Base-by-base conservation (phyloP, 1,284 basidiomycete genomes). In the Ceratobasidium sp. region DNA sequence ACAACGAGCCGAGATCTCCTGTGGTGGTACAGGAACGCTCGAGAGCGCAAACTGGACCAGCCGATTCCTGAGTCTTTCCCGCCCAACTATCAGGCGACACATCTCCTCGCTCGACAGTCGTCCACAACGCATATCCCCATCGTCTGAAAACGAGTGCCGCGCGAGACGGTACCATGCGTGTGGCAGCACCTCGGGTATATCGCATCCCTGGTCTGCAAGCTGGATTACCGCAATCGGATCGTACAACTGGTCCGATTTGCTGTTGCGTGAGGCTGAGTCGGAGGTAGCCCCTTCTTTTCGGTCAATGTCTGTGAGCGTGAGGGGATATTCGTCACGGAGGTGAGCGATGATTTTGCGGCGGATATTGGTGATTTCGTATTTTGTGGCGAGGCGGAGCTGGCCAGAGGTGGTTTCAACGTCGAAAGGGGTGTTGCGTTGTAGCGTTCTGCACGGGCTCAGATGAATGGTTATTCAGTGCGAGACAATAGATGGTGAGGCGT, bases 361-460 rank as follows among this genome's bases (percentile, higher is more conserved):
- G 24, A 69, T 69, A 37, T 58, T 69, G 66, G 66, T 43, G 13
- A 69, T 69, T 58, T 69, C 49, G 66, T 69, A 69, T 69, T 69
- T 69, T 31, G 66, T 69, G 19, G 66, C 51, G 22, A 69, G 66
- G 16, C 66, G 66, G 7, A 69, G 37, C 39, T 69, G 66, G 51
- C 66, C 66, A 16, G 66, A 69, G 49, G 51, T 39, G 19, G 53
- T 69, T 27, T 69, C 66, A 37, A 69, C 53, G 24, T 69, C 66
- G 49, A 53, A 69, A 24, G 29, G 34, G 31, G 51, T 56, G 22
- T 39, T 34, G 2, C 66, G 51, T 39, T 69, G 66, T 27, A 69
- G 53, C 3, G 51, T 69, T 22, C 66, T 69, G 37, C 19, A 2
- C n/a, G 34, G 49, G 7, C 8, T 51, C n/a, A 29, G 6, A 56